Evolutionary conservation across 306 rosid species (phyloP).

Genomic region (Sindora glabra): DNA sequence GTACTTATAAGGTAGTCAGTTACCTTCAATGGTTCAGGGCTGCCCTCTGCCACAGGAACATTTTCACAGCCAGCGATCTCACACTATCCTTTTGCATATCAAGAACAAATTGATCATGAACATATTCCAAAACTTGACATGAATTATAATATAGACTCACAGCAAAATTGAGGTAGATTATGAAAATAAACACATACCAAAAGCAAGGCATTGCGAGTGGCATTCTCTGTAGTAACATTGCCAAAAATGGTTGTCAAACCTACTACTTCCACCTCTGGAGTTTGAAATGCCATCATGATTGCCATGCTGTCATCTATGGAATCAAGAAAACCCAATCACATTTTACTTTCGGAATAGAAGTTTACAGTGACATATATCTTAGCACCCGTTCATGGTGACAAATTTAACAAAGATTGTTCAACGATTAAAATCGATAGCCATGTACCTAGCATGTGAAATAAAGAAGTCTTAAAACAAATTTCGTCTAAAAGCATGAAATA

Average conservation of each 20-base stretch:
- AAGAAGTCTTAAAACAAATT: too few species aligned
- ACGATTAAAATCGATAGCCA: too few species aligned
- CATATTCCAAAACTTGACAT: constrained; percentile 13
- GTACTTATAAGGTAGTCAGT: too few species aligned
- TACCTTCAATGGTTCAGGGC: constrained; percentile 77
- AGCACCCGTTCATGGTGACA: too few species aligned
- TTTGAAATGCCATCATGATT: constrained; percentile 83
- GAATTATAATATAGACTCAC: too few species aligned
- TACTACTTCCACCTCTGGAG: constrained; percentile 58
- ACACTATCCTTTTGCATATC: constrained; percentile 92
- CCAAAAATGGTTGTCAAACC: constrained; percentile 86
- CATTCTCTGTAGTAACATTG: constrained; percentile 52
- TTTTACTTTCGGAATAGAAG: too few species aligned
- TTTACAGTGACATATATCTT: too few species aligned
- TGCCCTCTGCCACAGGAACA: constrained; percentile 87
- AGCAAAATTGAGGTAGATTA: not conserved
- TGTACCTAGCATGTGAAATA: too few species aligned
- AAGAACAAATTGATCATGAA: constrained; percentile 46
- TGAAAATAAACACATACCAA: constrained; percentile 64
- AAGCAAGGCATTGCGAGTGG: constrained; percentile 80
- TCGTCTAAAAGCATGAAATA: too few species aligned
- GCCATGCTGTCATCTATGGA: constrained; percentile 83
- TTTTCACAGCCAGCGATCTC: constrained; percentile 76
- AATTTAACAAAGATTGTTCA: too few species aligned
- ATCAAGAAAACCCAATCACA: too few species aligned